phyloP scores from a whole-genome alignment of 2,329 filamentous ascomycete genomes.

The Fusarium gaditjirri region DNA sequence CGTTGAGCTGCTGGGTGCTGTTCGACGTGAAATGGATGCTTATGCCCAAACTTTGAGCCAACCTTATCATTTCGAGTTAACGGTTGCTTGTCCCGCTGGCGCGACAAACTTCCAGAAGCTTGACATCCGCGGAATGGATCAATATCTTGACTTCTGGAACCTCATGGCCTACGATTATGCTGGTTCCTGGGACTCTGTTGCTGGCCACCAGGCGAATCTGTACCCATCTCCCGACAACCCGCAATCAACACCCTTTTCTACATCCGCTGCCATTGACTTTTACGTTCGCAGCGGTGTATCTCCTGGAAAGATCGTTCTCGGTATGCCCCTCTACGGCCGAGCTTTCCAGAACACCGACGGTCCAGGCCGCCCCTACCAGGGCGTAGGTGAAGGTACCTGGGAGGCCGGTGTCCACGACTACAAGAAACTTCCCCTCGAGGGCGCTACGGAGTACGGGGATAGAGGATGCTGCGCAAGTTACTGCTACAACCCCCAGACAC shows the following conservation, averaged over 20 bases:
- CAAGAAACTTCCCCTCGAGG: conserved; percentile 80
- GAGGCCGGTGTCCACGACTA: conserved; percentile 89
- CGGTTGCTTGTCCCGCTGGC: conserved; percentile 72
- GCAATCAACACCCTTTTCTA: conserved; percentile 80
- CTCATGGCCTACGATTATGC: conserved; percentile 91
- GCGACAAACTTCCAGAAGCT: conserved; percentile 70
- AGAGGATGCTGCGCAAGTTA: conserved; percentile 75
- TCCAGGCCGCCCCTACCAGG: conserved; percentile 73
- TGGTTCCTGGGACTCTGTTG: conserved; percentile 78
- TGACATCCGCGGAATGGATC: conserved; percentile 72
- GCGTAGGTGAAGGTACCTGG: conserved; percentile 83
- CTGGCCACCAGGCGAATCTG: conserved; percentile 86
- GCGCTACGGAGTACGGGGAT: conserved; percentile 73
- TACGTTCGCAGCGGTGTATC: conserved; percentile 75
- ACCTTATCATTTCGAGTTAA: conserved; percentile 70
- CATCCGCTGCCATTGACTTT: conserved; percentile 72
- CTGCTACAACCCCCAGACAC: conserved; percentile 73
- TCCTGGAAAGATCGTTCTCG: conserved; percentile 80
- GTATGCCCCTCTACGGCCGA: conserved; percentile 92
- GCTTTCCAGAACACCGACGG: conserved; percentile 84
- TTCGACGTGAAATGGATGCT: conserved; percentile 67
- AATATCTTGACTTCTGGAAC: conserved; percentile 78
- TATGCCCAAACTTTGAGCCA: conserved; percentile 59
- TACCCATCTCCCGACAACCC: conserved; percentile 68
- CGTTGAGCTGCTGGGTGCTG: conserved; percentile 67